A percentile compares a stretch with the other conserved stretches of the same genome.
Conservation (phyloP, 164 flowering plant genomes). For the Kingdonia uniflora region DNA sequence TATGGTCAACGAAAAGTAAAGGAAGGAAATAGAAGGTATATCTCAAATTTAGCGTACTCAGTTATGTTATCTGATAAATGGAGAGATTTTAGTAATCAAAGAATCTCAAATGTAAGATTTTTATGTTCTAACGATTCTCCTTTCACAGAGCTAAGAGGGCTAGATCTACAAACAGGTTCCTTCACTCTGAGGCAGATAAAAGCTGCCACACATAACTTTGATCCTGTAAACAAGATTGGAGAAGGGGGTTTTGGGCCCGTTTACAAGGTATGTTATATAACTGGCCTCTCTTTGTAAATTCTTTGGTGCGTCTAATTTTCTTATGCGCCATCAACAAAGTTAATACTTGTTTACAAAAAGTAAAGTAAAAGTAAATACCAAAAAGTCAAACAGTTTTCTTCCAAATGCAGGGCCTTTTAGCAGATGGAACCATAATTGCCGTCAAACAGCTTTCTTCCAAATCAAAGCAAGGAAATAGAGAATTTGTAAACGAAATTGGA, state of each 20-base stretch:
- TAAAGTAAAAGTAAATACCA: too few relatives aligned
- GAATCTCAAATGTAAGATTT: too few relatives aligned
- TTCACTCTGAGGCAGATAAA: constrained; percentile 41
- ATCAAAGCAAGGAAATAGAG: constrained; percentile 76
- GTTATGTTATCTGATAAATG: too few relatives aligned
- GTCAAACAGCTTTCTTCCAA: constrained; percentile 71
- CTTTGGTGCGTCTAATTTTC: too few relatives aligned
- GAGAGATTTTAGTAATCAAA: too few relatives aligned
- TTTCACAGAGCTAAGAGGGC: constrained; percentile 23
- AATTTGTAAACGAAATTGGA: constrained; percentile 74
- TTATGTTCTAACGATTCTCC: background rate
- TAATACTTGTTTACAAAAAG: too few relatives aligned
- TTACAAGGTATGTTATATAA: constrained; percentile 31
- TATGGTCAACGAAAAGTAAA: background rate
- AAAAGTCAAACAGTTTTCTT: too few relatives aligned
- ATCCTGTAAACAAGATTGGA: constrained; percentile 41
- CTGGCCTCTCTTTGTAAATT: too few relatives aligned
- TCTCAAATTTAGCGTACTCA: too few relatives aligned
- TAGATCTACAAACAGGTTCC: constrained; percentile 27
- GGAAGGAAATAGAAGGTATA: background rate
- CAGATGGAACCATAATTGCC: constrained; percentile 54
- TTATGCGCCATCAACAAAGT: too few relatives aligned
- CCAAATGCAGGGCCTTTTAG: constrained; percentile 33
- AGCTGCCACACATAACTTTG: constrained; percentile 42
- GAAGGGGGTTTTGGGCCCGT: constrained; percentile 73